These are phyloP conservation scores for Colletotrichum godetiae DNA, from an alignment of 2,329 filamentous ascomycete genomes.

Conservation along the genomic window DNA sequence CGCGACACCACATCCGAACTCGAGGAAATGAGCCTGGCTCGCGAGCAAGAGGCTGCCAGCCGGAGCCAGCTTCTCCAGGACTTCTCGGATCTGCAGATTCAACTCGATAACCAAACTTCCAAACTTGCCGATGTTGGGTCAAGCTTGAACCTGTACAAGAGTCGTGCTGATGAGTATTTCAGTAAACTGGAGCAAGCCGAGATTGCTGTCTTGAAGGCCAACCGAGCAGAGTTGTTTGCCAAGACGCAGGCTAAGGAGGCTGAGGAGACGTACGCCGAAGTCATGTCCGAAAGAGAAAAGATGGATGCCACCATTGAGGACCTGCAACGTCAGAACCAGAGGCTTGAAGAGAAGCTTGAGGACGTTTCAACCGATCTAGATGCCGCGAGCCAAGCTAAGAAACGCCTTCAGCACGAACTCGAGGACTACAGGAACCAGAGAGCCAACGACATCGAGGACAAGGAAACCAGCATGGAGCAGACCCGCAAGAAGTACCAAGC, in stretches of 20 bases:
- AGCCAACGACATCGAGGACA: slow-evolving; percentile 96
- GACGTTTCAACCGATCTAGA: slow-evolving; percentile 92
- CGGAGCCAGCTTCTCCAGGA: slow-evolving; percentile 91
- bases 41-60: slow-evolving; percentile 89
- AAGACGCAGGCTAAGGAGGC: slow-evolving; percentile 90
- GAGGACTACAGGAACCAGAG: slow-evolving; percentile 97
- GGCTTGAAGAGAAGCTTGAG: slow-evolving; percentile 90
- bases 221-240: slow-evolving; percentile 92
- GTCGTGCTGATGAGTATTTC: slow-evolving; percentile 94
- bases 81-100: slow-evolving; percentile 92
- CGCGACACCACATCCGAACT: slow-evolving; percentile 87
- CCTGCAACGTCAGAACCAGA: slow-evolving; percentile 87
- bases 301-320: slow-evolving; percentile 91
- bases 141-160: slow-evolving; percentile 90
- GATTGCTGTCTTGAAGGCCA: slow-evolving; percentile 92
- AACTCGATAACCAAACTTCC: slow-evolving; percentile 88
- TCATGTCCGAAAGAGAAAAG: slow-evolving; percentile 92
- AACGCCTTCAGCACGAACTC: slow-evolving; percentile 93
- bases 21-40: slow-evolving; percentile 79
- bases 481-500: slow-evolving; percentile 97
- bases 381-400: slow-evolving; percentile 87
- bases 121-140: slow-evolving; percentile 86
- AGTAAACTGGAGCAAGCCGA: slow-evolving; percentile 97
- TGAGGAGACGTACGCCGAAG: slow-evolving; percentile 88
- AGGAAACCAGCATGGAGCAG: slow-evolving; percentile 95